Percentiles rank a stretch among this genome's conserved stretches.
These are phyloP conservation scores for Paramecium tetraurelia DNA, from an alignment of 73 alveolate species.

Conservation along the genomic window DNA sequence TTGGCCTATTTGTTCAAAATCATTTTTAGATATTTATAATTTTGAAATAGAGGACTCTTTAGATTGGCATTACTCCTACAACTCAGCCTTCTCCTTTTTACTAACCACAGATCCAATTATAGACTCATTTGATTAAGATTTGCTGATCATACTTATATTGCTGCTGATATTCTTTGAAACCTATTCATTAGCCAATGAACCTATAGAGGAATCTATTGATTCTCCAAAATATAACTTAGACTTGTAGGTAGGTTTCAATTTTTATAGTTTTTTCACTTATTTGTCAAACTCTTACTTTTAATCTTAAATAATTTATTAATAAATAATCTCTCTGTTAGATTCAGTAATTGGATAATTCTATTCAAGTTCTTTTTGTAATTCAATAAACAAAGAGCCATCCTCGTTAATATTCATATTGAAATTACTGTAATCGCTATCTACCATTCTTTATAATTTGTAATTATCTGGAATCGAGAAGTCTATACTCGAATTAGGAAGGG, in stretches of 20 bases:
- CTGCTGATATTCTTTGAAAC: background rate
- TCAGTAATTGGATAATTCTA: background rate
- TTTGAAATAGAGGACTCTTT: background rate
- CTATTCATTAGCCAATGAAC: background rate
- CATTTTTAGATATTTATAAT: background rate
- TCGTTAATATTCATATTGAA: background rate
- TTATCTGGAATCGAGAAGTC: background rate
- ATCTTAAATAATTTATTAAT: background rate
- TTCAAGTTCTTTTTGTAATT: background rate
- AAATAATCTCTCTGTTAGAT: background rate
- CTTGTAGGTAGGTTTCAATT: background rate
- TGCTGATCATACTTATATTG: background rate
- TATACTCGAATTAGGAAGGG: background rate
- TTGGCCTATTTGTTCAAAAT: background rate
- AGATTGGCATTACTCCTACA: background rate
- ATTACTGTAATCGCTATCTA: background rate
- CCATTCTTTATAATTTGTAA: background rate
- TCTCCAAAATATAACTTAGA: background rate
- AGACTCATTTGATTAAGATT: background rate
- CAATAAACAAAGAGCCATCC: background rate
- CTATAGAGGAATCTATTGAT: conserved; percentile 1
- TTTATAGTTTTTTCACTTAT: background rate
- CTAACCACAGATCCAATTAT: background rate
- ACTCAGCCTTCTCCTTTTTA: background rate
- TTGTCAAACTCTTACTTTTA: background rate